A percentile compares a stretch with the other conserved stretches of the same genome.
phyloP scores from a whole-genome alignment of 2,329 filamentous ascomycete species.

The Fusarium luffae region DNA sequence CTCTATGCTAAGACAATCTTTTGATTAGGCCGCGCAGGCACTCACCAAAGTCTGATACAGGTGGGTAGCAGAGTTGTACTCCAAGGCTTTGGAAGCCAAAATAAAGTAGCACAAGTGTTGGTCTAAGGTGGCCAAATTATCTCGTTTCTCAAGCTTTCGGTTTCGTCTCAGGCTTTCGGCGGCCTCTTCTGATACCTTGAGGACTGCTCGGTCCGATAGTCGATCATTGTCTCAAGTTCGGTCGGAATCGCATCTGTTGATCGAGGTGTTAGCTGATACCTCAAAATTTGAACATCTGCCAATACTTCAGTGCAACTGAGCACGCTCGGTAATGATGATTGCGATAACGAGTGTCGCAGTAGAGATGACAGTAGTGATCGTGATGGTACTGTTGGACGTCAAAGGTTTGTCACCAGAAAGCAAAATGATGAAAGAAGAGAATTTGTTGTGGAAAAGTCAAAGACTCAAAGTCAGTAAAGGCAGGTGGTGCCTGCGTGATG shows the following conservation, averaged over 20 bases:
- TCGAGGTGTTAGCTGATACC: background rate
- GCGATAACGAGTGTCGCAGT: background rate
- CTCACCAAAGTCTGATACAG: background rate
- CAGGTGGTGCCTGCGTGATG: background rate
- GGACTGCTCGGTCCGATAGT: background rate
- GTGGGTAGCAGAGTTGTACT: background rate
- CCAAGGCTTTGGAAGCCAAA: background rate
- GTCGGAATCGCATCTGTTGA: background rate
- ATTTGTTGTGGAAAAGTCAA: background rate
- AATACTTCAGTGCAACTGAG: background rate
- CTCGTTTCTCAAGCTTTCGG: background rate
- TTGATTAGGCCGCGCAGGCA: background rate
- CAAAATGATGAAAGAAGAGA: background rate
- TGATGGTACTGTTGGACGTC: background rate
- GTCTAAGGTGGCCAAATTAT: background rate
- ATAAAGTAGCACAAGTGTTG: background rate
- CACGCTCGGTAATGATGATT: background rate
- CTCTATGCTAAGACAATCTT: background rate
- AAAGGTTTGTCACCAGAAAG: background rate
- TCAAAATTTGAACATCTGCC: background rate
- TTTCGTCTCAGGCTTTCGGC: background rate
- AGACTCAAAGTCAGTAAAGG: background rate
- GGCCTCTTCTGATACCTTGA: background rate
- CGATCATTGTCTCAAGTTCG: background rate
- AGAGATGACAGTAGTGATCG: background rate